Evolutionary conservation across 179 eudicot species (phyloP), one percentile per base, ranked within the genome.

Genomic region (Spinacia oleracea): DNA sequence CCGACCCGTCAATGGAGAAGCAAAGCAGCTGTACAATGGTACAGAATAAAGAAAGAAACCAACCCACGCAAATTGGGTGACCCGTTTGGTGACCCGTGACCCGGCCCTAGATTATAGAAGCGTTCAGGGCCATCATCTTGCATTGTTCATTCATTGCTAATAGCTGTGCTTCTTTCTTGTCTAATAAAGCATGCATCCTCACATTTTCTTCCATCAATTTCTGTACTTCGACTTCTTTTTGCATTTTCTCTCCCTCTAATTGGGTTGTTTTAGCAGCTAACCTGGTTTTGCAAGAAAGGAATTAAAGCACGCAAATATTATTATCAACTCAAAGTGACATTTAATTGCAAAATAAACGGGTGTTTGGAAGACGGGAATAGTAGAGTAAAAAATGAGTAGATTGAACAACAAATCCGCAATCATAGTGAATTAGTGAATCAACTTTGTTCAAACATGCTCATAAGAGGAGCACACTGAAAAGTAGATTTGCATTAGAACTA

Each of bases 61-160:
- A 55, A 76, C 75, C 66, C 32, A 23, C 25, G 10, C 60, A 27
- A 18, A n/a, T 43, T 45, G 6, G 27, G 32, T 62, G 55, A 63
- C 43, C 65, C 50, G 72, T 43, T 45, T 6, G 27, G 32, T 62
- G 55, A 63, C 43, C 65, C 50, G 72, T 23, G 12, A 35, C 31
- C 53, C 5, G 58, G 65, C 53, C 35, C 73, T 83, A 91, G 58
- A 93, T 80, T 68, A 87, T 70, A 66, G 92, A 90, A 68, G 91
- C 88, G 72, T 83, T 90, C 45, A 94, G 82, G 69, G 98, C 98
- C 97, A 94, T 92, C 70, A 94, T 83, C 90, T 92, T 94, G 89
- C 98, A 94, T 62, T 94, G 97, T 74, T 94, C 98, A 77, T 90
- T 94, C 98, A 94, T 94, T 73, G 98, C 98, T 85, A 94, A 84